Evolutionary conservation across 805 yeast genomes (phyloP), one percentile per base, ranked within the genome.

Genomic region (Saturnispora halmiae): DNA sequence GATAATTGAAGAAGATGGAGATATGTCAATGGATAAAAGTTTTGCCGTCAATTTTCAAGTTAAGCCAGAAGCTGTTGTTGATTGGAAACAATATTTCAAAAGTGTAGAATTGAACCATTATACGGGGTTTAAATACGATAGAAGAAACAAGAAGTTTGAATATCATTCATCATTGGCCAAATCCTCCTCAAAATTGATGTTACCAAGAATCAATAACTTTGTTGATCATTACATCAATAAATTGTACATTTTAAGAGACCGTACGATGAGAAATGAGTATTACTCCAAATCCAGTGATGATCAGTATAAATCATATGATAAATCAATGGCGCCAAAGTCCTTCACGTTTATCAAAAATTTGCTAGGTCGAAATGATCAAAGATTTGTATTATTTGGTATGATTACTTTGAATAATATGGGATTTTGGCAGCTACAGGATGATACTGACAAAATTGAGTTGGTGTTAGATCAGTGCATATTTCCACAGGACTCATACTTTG

Each of bases 301-400:
- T 15, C 15, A 24, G 14, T 25, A 15, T 20, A 30, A 20, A 11
- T 14, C 32, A 9, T 40, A 42, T 38, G 44, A 47, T 25, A 20
- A 34, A 16, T 22, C 30, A 10, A 28, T 14, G 6, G 35, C 40
- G 2, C 50, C 50, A 7, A 44, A 45, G 25, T 22, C 70, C 3
- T 65, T 90, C 34, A 83, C 95, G 0, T 67, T 76, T 30, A 77
- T 92, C 40, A 88, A 88, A 52, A 88, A 88, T 57, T 64, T 92
- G 44, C 58, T 92, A 22, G 99, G 98, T 24, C 65, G 95, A 41
- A 82, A 82, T 51, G 90, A 90, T 4, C 67, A 73, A 40, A 69
- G 75, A 42, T 92, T 92, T 54, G 63, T 82, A 6, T 55, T 92
- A 2, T 76, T 88, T 52, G 99, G 98, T 0, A 63, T 87, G 43